Evolutionary conservation across 129 eudicot species (phyloP), one percentile per base, ranked within the genome.

Genomic region (Mikania micrantha): DNA sequence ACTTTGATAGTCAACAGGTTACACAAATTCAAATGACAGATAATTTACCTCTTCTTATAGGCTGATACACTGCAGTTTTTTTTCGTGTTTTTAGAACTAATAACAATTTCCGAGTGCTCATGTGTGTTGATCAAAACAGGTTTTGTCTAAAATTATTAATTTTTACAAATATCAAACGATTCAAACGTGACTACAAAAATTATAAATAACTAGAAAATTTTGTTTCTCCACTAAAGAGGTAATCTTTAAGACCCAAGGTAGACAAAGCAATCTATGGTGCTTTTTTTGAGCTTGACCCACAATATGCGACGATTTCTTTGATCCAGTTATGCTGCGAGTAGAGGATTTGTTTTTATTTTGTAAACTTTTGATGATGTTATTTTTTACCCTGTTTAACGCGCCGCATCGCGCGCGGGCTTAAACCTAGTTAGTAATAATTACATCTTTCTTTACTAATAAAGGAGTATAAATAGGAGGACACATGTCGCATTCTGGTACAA

Each of bases 191-290:
- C 48, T 8, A 2, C 25, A 49, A 0, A 49, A 49, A 49, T 9
- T 50, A n/a, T n/a, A n/a, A n/a, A 20, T 50, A 50, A 21, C n/a
- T n/a, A 21, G 20, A 38, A 12, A 12, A 39, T 22, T 20, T 4
- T 38, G 13, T 24, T 24, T 28, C 38, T 28, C 64, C 38, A 68
- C 2, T 45, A 12, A 58, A 31, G 64, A 87, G 95, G 74, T 87
- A 89, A 32, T 87, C 95, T 8, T 35, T 78, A 80, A 70, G 75
- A 44, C 17, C 22, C 61, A 50, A 36, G 11, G 71, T 69, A 10
- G 87, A 83, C 73, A 83, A 79, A 54, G 61, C 74, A 31, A 75
- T n/a, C n/a, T n/a, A n/a, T n/a, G n/a, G n/a, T n/a, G n/a, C n/a
- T n/a, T n/a, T n/a, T n/a, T n/a, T n/a, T n/a, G n/a, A n/a, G n/a